Percentiles rank a stretch among this genome's conserved stretches.
Evolutionary conservation across 2,329 filamentous ascomycete genomes (phyloP).

Genomic region (Penicillium griseofulvum): DNA sequence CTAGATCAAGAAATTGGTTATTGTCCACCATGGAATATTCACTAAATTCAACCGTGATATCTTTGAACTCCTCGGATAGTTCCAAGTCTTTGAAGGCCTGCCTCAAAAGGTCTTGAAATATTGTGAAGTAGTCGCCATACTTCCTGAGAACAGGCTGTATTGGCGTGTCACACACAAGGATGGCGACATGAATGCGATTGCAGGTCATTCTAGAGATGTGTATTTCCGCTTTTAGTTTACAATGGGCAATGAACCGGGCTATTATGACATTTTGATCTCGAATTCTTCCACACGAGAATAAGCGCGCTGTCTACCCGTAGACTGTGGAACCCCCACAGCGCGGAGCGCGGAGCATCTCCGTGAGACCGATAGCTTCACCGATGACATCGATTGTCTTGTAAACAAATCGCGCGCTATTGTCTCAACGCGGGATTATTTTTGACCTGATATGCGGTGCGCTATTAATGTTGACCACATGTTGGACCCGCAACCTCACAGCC

Average conservation of each 20-base stretch:
- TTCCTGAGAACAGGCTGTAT: constrained; percentile 25
- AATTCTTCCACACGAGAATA: not conserved
- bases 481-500: not conserved
- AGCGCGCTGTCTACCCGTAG: constrained; percentile 6
- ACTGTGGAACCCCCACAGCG: constrained; percentile 10
- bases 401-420: not conserved
- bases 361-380: not conserved
- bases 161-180: constrained; percentile 33
- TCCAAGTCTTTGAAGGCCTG: constrained; percentile 14
- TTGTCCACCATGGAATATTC: constrained; percentile 28
- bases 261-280: not conserved
- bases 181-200: constrained; percentile 20
- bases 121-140: constrained; percentile 22
- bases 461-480: constrained; percentile 1
- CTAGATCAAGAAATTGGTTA: constrained; percentile 21
- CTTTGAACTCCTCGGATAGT: not conserved
- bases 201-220: not conserved
- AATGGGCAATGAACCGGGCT: not conserved
- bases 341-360: constrained; percentile 15
- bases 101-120: constrained; percentile 28
- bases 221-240: not conserved
- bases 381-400: not conserved
- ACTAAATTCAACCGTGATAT: constrained; percentile 15
- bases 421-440: not conserved
- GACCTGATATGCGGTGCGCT: not conserved